Base-by-base conservation (phyloP, 108 stramenopile species). In the Poteriospumella lacustris region DNA sequence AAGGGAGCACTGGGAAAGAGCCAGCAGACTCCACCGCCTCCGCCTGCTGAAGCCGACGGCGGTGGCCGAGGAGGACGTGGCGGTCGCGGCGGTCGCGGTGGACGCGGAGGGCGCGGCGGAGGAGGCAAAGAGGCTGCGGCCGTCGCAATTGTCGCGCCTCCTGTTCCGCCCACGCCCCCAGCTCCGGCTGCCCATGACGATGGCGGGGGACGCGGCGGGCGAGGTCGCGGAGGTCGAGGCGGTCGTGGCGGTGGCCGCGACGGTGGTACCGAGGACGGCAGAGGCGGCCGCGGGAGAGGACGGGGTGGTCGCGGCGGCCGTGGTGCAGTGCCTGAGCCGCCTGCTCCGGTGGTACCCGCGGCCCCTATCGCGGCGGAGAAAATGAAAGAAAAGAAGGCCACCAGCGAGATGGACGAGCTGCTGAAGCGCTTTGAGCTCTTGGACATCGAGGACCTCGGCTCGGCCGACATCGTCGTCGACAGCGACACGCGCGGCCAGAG, bases 71-170 rank as follows among this genome's bases (percentile, higher is more conserved):
- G 19, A 15, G 47, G 47, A 15, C 15, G 19, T 52, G 47, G 19
- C 19, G 47, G 19, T 9, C 9, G 47, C 47, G 47, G 19, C 15
- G 19, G 47, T 19, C 15, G 19, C 15, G 19, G 47, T 19, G 47
- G 19, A 19, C 15, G 19, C 15, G 40, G 31, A 33, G 40, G 40
- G 40, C 15, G 39, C 15, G 40, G 36, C 15, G 31, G 39, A 67
- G 36, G 39, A 31, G 56, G 77, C 77, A 68, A 78, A 36, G 12
- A 67, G 19, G 9, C 39, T 67, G 64, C 47, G 19, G 47, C 47
- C 47, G 19, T 52, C 47, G 47, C 47, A 15, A 19, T 19, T 52
- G 47, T 19, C 19, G 47, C 19, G 19, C 47, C 47, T 19, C 9
- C 47, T 52, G 15, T 19, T 52, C 15, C 47, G 9, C 47, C 47